Percentiles rank a stretch among this genome's conserved stretches.
Conservation (phyloP, 2,329 filamentous ascomycete species). For the Botryosphaeria dothidea region DNA sequence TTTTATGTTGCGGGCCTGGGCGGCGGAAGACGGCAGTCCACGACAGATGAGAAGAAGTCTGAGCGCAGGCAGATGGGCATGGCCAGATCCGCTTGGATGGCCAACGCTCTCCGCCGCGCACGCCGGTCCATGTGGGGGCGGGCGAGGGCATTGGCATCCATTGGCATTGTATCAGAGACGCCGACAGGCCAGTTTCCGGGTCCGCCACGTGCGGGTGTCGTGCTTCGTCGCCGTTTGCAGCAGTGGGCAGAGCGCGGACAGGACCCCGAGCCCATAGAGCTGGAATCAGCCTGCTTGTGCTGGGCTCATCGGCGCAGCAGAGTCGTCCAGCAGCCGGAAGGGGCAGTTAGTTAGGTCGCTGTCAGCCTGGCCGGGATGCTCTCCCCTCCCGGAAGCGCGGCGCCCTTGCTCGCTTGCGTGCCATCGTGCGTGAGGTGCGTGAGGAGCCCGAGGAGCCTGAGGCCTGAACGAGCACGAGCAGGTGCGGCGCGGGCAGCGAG, state of each 20-base stretch:
- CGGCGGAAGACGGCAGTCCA: not conserved
- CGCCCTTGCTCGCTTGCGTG: not conserved
- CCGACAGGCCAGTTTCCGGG: not conserved
- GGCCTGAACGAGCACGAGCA: not conserved
- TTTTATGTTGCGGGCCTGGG: not conserved
- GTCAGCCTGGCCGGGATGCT: not conserved
- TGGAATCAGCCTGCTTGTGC: not conserved
- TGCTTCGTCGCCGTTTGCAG: not conserved
- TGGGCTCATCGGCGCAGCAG: not conserved
- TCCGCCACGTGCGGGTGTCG: constrained; percentile 1
- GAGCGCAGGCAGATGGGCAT: not conserved
- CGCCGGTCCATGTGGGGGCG: not conserved
- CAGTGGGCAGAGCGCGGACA: not conserved
- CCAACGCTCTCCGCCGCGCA: not conserved
- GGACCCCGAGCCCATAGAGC: not conserved
- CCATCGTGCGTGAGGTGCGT: not conserved
- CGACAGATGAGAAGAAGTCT: constrained; percentile 1
- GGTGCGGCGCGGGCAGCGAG: not conserved
- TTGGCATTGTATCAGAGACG: not conserved
- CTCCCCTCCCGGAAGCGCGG: too few species aligned
- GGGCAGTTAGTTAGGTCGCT: constrained; percentile 1
- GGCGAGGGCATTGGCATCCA: not conserved
- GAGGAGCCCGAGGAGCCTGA: not conserved
- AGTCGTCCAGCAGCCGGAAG: not conserved
- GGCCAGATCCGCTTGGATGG: not conserved